Base-by-base conservation (phyloP, 1,284 basidiomycete genomes). In the Cerrena zonata region DNA sequence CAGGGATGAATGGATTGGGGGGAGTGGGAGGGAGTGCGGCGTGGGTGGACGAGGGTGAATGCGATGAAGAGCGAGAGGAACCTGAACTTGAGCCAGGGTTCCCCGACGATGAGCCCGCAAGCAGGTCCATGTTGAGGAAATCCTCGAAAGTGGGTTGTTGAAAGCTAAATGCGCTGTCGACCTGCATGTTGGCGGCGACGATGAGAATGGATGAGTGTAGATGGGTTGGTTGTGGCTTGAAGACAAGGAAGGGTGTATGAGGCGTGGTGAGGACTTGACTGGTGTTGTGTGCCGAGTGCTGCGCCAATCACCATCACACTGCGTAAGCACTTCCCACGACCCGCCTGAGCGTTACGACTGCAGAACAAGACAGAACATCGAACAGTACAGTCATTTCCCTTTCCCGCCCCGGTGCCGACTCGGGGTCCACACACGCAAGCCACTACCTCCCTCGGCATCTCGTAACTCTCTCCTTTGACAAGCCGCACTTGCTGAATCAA, bases 51-150 rank as follows among this genome's bases (percentile, higher is more conserved):
- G 65, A 62, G 18, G 70, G 65, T 15, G 69, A 70, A 51, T 63
- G 64, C 39, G 72, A 71, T 22, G 71, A 72, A 0, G 67, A 65
- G 22, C 68, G 61, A 25, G 47, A 49, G 38, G 37, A 42, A 22
- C 39, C 18, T 7, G 10, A 7, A 10, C 10, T 10, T 10, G 10
- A 10, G n/a, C 30, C 36, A 21, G 46, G 30, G 23, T 30, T 50
- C 64, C 61, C 55, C 39, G 60, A 50, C 47, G 61, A 61, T 5
- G 66, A 55, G 36, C 61, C 58, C 37, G 57, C 54, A 44, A 71
- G 64, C 18, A 74, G 64, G 51, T 78, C 76, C 61, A 79, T 64
- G 57, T 79, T 75, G 66, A 78, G 71, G 55, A 76, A 77, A 55
- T 78, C 76, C 58, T 79, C 77, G 52, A 77, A 63, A 27, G 58